Conservation (phyloP, 2,329 filamentous ascomycete genomes). For the Zasmidium citrigriseum region DNA sequence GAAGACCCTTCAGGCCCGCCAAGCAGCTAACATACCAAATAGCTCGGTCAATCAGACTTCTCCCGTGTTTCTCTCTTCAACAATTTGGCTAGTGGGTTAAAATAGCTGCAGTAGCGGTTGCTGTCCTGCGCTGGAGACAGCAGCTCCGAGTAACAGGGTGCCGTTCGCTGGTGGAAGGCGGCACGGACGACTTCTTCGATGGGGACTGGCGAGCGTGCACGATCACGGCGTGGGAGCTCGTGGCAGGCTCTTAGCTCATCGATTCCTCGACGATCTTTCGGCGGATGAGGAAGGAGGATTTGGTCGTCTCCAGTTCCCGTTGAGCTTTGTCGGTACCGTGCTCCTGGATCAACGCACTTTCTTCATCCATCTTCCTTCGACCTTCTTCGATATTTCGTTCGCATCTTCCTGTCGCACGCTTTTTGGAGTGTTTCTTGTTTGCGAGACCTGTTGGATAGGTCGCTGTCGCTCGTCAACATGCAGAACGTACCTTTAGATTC, state of each 20-base stretch:
- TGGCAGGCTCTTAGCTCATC: background rate
- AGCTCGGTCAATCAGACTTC: background rate
- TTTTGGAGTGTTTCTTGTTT: background rate
- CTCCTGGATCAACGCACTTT: background rate
- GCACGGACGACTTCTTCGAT: background rate
- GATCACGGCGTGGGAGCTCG: background rate
- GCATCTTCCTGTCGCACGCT: background rate
- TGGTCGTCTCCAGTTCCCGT: background rate
- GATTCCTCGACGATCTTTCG: background rate
- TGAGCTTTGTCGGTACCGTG: background rate
- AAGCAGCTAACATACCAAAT: background rate
- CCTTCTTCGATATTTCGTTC: background rate
- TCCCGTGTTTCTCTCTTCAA: background rate
- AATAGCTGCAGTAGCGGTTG: background rate
- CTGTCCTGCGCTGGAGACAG: background rate
- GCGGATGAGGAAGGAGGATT: background rate
- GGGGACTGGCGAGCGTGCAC: background rate
- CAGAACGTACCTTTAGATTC: slow-evolving; percentile 16
- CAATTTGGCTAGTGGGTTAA: background rate
- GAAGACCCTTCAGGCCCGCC: background rate
- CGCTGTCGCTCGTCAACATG: slow-evolving; percentile 11
- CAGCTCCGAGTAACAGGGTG: background rate
- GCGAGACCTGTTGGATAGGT: background rate
- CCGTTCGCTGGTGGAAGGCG: background rate
- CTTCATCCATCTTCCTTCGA: background rate